Evolutionary conservation across 768 basidiomycete genomes (phyloP), one percentile per base, ranked within the genome.

Genomic region (Leccinum truebloodii): DNA sequence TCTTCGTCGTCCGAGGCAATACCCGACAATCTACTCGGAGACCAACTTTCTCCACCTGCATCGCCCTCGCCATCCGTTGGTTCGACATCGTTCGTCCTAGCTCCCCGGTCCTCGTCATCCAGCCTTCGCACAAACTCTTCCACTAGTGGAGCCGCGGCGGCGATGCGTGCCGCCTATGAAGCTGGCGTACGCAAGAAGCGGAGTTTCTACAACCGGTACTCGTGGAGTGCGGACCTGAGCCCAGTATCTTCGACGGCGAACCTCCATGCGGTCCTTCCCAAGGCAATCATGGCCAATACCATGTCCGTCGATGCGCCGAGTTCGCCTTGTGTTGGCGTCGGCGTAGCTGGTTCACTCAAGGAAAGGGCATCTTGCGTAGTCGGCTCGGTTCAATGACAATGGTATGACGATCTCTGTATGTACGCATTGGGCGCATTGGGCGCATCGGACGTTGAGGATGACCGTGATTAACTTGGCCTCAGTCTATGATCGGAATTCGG

Each of bases 121-220:
- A 73, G 72, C 57, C 69, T 74, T 2, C 61, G 68, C 41, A 58
- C 71, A 3, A 63, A 9, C 18, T 44, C 54, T 12, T 61, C 60
- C 24, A 67, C 63, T 3, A 71, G 57, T 20, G 64, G 65, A 24
- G 71, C 73, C 4, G 59, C 73, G 0, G 64, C 20, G 0, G 65
- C 63, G 37, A 71, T 75, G 68, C 72, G 73, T 1, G 75, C 75
- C 2, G 73, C 73, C 3, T 75, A 75, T 61, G 53, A 67, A 32
- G 73, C 66, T 0, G 67, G 73, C 34, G 63, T 71, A 12, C 73
- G 73, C 64, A 76, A 75, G 52, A 75, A 75, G 59, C 69, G 64
- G 50, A 76, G 75, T 54, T 74, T 74, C 50, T 64, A 67, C 30
- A 68, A 51, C 37, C 68, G 73, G 37, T 56, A 65, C 14, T 75